These are phyloP conservation scores for Zangia roseola DNA, from an alignment of 768 basidiomycete species.

Conservation along the genomic window DNA sequence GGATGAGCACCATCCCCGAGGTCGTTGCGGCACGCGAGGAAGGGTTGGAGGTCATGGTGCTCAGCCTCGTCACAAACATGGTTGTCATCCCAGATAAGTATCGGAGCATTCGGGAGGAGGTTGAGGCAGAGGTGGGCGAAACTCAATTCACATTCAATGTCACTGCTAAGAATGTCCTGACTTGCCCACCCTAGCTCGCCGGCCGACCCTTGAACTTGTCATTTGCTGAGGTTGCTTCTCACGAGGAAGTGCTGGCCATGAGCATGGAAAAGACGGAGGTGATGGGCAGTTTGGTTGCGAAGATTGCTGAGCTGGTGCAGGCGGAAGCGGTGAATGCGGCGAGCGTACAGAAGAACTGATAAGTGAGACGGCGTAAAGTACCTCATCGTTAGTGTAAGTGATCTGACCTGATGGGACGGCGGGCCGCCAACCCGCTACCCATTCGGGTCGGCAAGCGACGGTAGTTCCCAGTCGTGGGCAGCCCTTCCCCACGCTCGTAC, in stretches of 20 bases:
- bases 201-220: constrained; percentile 50
- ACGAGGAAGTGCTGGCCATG: constrained; percentile 72
- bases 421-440: too few relatives aligned
- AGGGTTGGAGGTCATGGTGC: constrained; percentile 70
- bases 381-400: too few relatives aligned
- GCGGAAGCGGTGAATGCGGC: constrained; percentile 11
- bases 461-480: background rate
- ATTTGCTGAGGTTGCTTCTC: constrained; percentile 55
- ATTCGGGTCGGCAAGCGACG: too few relatives aligned
- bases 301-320: constrained; percentile 49
- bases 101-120: constrained; percentile 68
- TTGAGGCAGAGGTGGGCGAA: constrained; percentile 66
- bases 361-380: background rate
- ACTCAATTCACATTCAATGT: background rate
- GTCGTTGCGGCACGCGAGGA: constrained; percentile 79
- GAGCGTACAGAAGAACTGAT: constrained; percentile 4
- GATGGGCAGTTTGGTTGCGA: constrained; percentile 69
- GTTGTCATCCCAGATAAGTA: constrained; percentile 73
- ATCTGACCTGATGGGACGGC: background rate
- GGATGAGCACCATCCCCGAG: constrained; percentile 92
- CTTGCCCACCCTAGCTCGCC: constrained; percentile 46
- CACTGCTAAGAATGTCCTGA: constrained; percentile 3
- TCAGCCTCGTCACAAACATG: constrained; percentile 84
- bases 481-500: constrained; percentile 24
- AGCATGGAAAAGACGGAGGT: constrained; percentile 68